Percentiles rank a stretch among this genome's conserved stretches.
phyloP scores from a whole-genome alignment of 148 eudicot genomes.

The Simmondsia chinensis region DNA sequence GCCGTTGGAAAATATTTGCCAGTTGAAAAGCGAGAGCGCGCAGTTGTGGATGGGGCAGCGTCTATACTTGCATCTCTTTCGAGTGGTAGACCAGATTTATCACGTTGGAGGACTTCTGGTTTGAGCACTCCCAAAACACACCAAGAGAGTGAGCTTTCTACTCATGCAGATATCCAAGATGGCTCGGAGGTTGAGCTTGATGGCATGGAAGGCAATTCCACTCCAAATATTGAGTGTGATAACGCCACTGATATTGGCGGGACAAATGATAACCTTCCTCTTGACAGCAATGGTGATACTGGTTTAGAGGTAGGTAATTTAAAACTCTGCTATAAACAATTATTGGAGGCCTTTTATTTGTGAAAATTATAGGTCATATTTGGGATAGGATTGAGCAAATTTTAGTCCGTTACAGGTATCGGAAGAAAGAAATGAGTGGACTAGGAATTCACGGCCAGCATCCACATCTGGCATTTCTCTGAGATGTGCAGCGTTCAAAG shows the following conservation, averaged over 20 bases:
- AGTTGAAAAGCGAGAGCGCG: slow-evolving; percentile 65
- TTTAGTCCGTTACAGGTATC: slow-evolving; percentile 23
- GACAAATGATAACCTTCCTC: slow-evolving; percentile 39
- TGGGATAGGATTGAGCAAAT: slow-evolving; percentile 4
- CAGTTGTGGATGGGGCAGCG: slow-evolving; percentile 85
- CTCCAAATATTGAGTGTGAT: slow-evolving; percentile 45
- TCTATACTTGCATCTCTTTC: slow-evolving; percentile 82
- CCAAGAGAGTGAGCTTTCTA: slow-evolving; percentile 43
- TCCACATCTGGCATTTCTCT: slow-evolving; percentile 49
- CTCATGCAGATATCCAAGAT: slow-evolving; percentile 51
- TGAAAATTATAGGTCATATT: neutral
- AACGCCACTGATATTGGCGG: slow-evolving; percentile 39
- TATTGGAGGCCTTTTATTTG: slow-evolving; percentile 4
- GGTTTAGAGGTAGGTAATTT: slow-evolving; percentile 47
- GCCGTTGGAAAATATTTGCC: slow-evolving; percentile 36
- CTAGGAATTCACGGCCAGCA: slow-evolving; percentile 38
- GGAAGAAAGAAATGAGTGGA: slow-evolving; percentile 55
- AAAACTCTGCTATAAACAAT: slow-evolving; percentile 8
- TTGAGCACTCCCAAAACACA: slow-evolving; percentile 39
- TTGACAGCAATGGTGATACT: slow-evolving; percentile 40
- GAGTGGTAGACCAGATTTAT: slow-evolving; percentile 42
- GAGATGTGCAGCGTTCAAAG: slow-evolving; percentile 62
- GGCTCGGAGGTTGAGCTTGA: slow-evolving; percentile 60
- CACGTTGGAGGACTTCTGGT: slow-evolving; percentile 48
- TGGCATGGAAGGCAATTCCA: slow-evolving; percentile 62